Percentiles rank a stretch among this genome's conserved stretches.
Conservation (phyloP, 768 basidiomycete species). For the Auriculariales sp. region DNA sequence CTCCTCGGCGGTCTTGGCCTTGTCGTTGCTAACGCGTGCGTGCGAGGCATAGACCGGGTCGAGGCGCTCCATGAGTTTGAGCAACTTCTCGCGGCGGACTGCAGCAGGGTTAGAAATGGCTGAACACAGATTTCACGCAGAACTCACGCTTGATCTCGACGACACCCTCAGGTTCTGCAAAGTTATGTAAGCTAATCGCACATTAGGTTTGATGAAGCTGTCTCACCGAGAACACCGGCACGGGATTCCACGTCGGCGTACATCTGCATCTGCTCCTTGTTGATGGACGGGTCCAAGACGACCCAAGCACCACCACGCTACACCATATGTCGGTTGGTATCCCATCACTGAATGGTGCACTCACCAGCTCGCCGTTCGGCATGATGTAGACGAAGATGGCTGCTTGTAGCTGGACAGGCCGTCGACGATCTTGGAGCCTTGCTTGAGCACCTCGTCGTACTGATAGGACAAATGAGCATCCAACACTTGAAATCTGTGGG, state of each 20-base stretch:
- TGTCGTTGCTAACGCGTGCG: slow-evolving; percentile 69
- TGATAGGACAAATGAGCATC: slow-evolving; percentile 1
- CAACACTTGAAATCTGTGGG: slow-evolving; percentile 3
- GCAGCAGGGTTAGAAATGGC: slow-evolving; percentile 6
- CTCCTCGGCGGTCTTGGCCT: slow-evolving; percentile 58
- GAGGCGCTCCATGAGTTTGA: slow-evolving; percentile 83
- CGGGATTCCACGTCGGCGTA: slow-evolving; percentile 93
- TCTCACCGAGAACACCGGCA: slow-evolving; percentile 58
- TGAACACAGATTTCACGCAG: too few relatives aligned
- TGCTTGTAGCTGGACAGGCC: slow-evolving; percentile 94
- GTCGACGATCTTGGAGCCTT: slow-evolving; percentile 97
- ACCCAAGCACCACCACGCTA: slow-evolving; percentile 96
- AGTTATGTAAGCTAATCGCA: slow-evolving; percentile 17
- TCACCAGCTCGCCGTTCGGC: slow-evolving; percentile 80
- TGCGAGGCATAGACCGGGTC: slow-evolving; percentile 70
- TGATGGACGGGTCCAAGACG: slow-evolving; percentile 95
- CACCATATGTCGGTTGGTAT: too few relatives aligned
- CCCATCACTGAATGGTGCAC: too few relatives aligned
- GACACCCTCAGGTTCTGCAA: slow-evolving; percentile 83
- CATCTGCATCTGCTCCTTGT: slow-evolving; percentile 97
- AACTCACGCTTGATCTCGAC: slow-evolving; percentile 78
- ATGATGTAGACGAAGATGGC: slow-evolving; percentile 98
- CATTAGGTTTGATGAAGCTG: too few relatives aligned
- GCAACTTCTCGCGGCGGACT: slow-evolving; percentile 85
- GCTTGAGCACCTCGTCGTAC: slow-evolving; percentile 91